phyloP scores from a whole-genome alignment of 2,329 filamentous ascomycete genomes.

The Hymenoscyphus albidus region DNA sequence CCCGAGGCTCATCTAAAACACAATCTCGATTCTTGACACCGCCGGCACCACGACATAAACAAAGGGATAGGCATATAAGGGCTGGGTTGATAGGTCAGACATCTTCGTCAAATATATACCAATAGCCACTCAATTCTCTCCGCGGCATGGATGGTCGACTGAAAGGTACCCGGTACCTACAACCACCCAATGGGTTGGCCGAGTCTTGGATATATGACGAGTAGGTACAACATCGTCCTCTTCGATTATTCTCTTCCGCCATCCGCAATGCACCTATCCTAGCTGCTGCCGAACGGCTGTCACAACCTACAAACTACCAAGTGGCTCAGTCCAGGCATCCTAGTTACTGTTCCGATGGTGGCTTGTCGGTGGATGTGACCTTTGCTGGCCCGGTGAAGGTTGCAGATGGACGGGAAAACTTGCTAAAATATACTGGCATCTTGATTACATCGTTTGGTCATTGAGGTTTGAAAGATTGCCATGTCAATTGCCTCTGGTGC shows the following conservation, averaged over 20 bases:
- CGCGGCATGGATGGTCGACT: not conserved
- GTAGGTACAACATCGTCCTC: not conserved
- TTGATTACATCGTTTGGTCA: not conserved
- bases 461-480: not conserved
- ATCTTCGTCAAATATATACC: not conserved
- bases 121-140: not conserved
- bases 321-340: not conserved
- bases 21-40: not conserved
- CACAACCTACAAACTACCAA: not conserved
- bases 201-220: not conserved
- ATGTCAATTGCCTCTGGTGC: no score
- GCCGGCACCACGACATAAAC: not conserved
- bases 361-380: conserved; percentile 10
- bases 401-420: not conserved
- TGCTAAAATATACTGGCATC: not conserved
- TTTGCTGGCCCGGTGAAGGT: not conserved
- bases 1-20: not conserved
- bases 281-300: not conserved
- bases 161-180: not conserved
- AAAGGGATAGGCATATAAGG: no score
- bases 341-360: conserved; percentile 2
- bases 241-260: not conserved
- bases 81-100: not conserved
- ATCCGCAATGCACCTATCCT: not conserved
- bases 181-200: not conserved